phyloP scores from a whole-genome alignment of 495 filamentous ascomycete species.

The Hypomontagnella submonticulosa region DNA sequence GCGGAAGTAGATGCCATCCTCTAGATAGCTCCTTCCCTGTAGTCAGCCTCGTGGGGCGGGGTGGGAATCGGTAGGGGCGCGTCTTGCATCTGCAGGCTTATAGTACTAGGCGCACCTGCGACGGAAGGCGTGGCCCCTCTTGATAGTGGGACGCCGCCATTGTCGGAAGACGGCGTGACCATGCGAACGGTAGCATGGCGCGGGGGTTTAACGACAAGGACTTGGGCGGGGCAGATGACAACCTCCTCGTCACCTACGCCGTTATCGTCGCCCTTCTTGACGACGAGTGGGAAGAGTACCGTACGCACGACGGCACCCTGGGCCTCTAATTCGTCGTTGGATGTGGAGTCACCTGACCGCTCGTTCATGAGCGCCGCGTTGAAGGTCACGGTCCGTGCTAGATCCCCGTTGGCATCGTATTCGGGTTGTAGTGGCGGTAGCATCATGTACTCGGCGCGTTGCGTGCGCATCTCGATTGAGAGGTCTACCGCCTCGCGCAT shows the following conservation, averaged over 20 bases:
- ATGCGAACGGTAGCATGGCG: conserved; percentile 41
- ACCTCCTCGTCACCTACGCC: conserved; percentile 90
- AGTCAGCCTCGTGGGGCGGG: conserved; percentile 32
- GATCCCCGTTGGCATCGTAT: conserved; percentile 91
- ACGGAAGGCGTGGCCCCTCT: conserved; percentile 44
- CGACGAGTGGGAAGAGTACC: conserved; percentile 92
- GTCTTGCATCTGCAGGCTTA: conserved; percentile 44
- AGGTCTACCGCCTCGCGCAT: conserved; percentile 84
- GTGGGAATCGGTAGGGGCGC: conserved; percentile 42
- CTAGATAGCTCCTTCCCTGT: conserved; percentile 31
- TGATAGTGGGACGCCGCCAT: conserved; percentile 45
- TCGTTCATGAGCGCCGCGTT: conserved; percentile 94
- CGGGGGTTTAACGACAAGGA: conserved; percentile 68
- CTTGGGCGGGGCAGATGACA: conserved; percentile 92
- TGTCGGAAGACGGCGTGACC: conserved; percentile 47
- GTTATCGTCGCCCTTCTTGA: conserved; percentile 90
- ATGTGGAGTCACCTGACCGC: conserved; percentile 69
- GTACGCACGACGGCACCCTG: conserved; percentile 82
- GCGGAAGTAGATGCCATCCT: conserved; percentile 5
- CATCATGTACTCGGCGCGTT: conserved; percentile 97
- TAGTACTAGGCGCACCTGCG: conserved; percentile 28
- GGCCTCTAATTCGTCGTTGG: conserved; percentile 80
- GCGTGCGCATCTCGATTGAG: conserved; percentile 95
- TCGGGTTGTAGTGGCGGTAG: conserved; percentile 93
- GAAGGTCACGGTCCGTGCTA: conserved; percentile 83